These are phyloP conservation scores for Coemansia sp. DNA, from an alignment of 192 early-diverging fungal species.

Conservation along the genomic window DNA sequence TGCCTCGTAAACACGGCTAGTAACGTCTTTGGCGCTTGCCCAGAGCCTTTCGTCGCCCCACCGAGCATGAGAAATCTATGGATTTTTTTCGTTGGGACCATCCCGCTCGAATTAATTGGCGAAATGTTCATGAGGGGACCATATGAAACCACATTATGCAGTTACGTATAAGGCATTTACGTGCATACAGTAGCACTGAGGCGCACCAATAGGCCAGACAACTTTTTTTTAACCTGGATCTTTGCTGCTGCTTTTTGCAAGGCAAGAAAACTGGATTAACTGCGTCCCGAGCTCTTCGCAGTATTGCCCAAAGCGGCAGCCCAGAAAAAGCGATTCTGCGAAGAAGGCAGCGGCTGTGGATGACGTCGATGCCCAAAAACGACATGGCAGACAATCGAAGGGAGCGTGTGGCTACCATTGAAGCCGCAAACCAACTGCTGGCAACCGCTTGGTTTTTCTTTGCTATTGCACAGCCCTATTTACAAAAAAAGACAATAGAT, in stretches of 20 bases:
- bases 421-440: no score
- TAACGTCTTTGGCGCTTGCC: neutral
- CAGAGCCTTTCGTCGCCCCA: neutral
- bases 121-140: conserved; percentile 1
- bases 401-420: no score
- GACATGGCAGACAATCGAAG: no score
- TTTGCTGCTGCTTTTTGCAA: no score
- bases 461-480: no score
- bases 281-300: neutral
- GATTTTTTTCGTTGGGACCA: no score
- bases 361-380: no score
- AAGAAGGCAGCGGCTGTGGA: no score
- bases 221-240: no score
- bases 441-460: no score
- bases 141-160: conserved; percentile 9
- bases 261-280: conserved; percentile 2
- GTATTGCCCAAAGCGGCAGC: neutral
- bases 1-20: neutral
- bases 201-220: neutral
- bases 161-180: conserved; percentile 5
- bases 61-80: no score
- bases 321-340: no score
- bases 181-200: conserved; percentile 7
- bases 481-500: conserved; percentile 3
- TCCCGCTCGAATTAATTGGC: conserved; percentile 6